A percentile compares a stretch with the other conserved stretches of the same genome.
These are phyloP conservation scores for Peniophora sp. DNA, from an alignment of 1,284 basidiomycete species.

Conservation along the genomic window DNA sequence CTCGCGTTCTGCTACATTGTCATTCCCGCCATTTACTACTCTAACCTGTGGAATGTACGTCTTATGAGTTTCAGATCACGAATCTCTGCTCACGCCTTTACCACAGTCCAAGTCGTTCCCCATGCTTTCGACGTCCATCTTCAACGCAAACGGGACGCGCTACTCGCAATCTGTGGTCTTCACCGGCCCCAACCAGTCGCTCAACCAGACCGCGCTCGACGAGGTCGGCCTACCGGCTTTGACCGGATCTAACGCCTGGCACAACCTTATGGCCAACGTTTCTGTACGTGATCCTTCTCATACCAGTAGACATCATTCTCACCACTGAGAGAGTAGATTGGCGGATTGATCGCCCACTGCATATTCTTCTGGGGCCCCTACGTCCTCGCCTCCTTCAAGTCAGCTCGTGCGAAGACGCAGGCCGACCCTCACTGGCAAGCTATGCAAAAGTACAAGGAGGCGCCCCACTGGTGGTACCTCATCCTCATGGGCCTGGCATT, in stretches of 20 bases:
- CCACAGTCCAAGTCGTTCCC: slow-evolving; percentile 44
- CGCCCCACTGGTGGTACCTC: slow-evolving; percentile 47
- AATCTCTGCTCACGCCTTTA: not conserved
- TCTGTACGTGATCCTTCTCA: slow-evolving; percentile 26
- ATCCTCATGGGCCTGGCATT: slow-evolving; percentile 41
- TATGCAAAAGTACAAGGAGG: slow-evolving; percentile 36
- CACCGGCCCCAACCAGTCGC: slow-evolving; percentile 37
- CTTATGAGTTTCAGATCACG: not conserved
- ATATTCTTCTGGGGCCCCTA: slow-evolving; percentile 53
- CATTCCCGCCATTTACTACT: slow-evolving; percentile 52
- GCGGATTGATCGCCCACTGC: slow-evolving; percentile 53
- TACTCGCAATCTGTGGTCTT: slow-evolving; percentile 49
- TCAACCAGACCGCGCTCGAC: slow-evolving; percentile 49
- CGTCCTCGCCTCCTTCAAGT: slow-evolving; percentile 41
- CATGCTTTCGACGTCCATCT: slow-evolving; percentile 58
- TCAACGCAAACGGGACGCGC: slow-evolving; percentile 44
- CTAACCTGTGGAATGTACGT: slow-evolving; percentile 48
- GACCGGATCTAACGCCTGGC: slow-evolving; percentile 53
- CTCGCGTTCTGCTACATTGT: slow-evolving; percentile 44
- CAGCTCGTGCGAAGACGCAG: slow-evolving; percentile 27
- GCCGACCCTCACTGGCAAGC: slow-evolving; percentile 42
- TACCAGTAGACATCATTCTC: not conserved
- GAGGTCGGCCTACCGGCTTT: slow-evolving; percentile 40
- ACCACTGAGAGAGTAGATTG: slow-evolving; percentile 33
- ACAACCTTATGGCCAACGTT: slow-evolving; percentile 42